These are phyloP conservation scores for Cystofilobasidium macerans DNA, from an alignment of 768 basidiomycete genomes.

Conservation along the genomic window DNA sequence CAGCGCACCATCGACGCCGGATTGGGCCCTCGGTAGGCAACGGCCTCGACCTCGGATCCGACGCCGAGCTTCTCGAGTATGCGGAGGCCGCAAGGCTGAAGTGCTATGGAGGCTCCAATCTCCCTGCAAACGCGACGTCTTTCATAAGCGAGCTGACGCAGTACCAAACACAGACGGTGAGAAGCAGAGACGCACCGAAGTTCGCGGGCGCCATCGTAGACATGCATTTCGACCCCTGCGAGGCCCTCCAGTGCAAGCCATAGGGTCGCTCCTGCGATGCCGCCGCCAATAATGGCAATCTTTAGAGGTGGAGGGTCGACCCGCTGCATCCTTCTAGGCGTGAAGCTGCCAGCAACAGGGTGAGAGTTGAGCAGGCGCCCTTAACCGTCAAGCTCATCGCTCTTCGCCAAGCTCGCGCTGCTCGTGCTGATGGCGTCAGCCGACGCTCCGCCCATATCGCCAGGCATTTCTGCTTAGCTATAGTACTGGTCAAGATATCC, in stretches of 20 bases:
- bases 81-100: slow-evolving; percentile 6
- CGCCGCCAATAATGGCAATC: slow-evolving; percentile 12
- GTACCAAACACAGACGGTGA: background rate
- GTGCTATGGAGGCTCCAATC: slow-evolving; percentile 7
- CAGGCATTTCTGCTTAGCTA: too few species aligned
- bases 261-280: background rate
- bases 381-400: too few species aligned
- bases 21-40: slow-evolving; percentile 6
- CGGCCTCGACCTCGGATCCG: background rate
- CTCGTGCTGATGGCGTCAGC: too few species aligned
- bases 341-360: too few species aligned
- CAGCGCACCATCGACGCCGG: slow-evolving; percentile 8
- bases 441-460: too few species aligned
- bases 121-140: background rate
- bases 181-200: slow-evolving; percentile 2
- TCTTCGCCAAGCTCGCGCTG: too few species aligned
- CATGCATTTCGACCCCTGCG: background rate
- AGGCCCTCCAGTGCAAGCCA: background rate
- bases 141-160: background rate
- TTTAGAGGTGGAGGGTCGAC: background rate
- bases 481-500: too few species aligned
- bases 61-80: slow-evolving; percentile 18
- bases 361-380: too few species aligned
- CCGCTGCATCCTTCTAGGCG: too few species aligned
- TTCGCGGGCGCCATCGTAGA: slow-evolving; percentile 5